Base-by-base conservation (phyloP, 768 basidiomycete genomes). In the Phallus indusiatus region DNA sequence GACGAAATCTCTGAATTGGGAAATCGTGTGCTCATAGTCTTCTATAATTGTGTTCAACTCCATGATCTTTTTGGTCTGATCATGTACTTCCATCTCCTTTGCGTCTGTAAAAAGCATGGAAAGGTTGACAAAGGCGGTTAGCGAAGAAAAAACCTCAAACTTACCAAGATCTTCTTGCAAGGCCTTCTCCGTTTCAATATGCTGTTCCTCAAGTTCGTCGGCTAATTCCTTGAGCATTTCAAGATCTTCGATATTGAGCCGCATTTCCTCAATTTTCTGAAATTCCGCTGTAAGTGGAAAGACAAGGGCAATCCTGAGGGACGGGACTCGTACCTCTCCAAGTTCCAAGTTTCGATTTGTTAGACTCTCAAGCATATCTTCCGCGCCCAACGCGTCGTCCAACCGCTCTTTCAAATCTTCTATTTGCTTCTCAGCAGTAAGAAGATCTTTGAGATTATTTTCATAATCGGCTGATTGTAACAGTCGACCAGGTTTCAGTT, bases 231-330 rank as follows among this genome's bases (percentile, higher is more conserved):
- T 90, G 47, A 99, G 81, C 11, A 94, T 84, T 68, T 99, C 96
- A 3, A 97, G 82, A 66, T 99, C 96, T 69, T 98, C 95, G 56
- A 98, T 92, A 0, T 90, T 90, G 56, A 91, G 86, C 12, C 92
- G 82, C 89, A 97, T 94, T 72, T 97, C 94, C 69, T 98, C 96
- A 63, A 97, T 93, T 83, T 94, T 94, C 90, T 94, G 65, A n/a
- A 14, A 12, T 36, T 18, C 14, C 35, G 53, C 22, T 28, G 28
- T 3, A 28, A 28, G 7, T 28, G 28, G 7, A 7, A 28, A 28
- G 28, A 28, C 28, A 28, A 28, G 28, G 28, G 28, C 28, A 28
- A 28, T 28, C 28, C 52, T 2, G 35, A 33, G 20, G 22, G 21
- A 48, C 12, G 18, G 28, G 5, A 18, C 33, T 64, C 72, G 55